A percentile compares a stretch with the other conserved stretches of the same genome.
phyloP scores from a whole-genome alignment of 2,329 filamentous ascomycete species.

The Tolypocladium ophioglossoides region DNA sequence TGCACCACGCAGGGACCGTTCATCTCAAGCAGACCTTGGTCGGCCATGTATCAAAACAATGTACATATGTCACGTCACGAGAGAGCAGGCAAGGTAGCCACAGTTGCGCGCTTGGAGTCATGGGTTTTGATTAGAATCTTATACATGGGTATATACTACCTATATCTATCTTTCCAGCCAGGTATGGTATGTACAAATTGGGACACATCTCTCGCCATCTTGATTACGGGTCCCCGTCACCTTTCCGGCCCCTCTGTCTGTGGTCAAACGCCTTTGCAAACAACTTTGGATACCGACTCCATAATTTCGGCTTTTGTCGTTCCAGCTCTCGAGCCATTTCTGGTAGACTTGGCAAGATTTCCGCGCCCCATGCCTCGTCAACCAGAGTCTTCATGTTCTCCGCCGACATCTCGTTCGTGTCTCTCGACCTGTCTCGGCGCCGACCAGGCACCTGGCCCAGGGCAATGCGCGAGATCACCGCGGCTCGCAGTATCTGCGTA shows the following conservation, averaged over 20 bases:
- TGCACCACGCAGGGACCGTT: background rate
- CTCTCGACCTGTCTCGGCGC: constrained; percentile 16
- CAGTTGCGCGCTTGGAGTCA: constrained; percentile 15
- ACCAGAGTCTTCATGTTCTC: constrained; percentile 19
- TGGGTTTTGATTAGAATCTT: constrained; percentile 13
- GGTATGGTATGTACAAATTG: no score
- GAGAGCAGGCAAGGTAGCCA: constrained; percentile 7
- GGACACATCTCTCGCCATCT: background rate
- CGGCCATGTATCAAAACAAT: constrained; percentile 16
- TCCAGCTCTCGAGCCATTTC: constrained; percentile 17
- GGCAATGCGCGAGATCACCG: constrained; percentile 18
- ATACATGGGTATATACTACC: constrained; percentile 5
- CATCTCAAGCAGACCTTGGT: background rate
- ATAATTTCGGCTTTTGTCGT: constrained; percentile 17
- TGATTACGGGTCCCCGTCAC: background rate
- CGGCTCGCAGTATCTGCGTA: constrained; percentile 16
- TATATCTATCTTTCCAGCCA: background rate
- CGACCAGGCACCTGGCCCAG: constrained; percentile 17
- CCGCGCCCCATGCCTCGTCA: constrained; percentile 23
- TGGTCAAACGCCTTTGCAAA: constrained; percentile 16
- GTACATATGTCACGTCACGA: constrained; percentile 15
- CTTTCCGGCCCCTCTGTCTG: background rate
- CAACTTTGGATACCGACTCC: constrained; percentile 17
- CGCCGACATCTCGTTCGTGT: constrained; percentile 18
- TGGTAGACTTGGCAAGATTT: constrained; percentile 14